phyloP scores from a whole-genome alignment of 352 stramenopile species.

The Phytophthora brassicae region DNA sequence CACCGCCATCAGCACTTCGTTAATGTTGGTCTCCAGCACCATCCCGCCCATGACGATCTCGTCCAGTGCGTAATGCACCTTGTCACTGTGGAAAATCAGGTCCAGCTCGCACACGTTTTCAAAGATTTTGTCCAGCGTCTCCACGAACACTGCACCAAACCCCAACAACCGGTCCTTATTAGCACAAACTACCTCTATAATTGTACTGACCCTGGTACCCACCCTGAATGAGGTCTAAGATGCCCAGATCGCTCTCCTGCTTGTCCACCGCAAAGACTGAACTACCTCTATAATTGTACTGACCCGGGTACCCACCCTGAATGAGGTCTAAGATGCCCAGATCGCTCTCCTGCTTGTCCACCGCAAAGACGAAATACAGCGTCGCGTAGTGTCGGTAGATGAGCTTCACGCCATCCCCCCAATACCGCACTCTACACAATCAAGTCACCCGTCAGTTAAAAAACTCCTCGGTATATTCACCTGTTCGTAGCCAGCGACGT shows the following conservation, averaged over 20 bases:
- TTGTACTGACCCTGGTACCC: background rate
- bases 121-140: constrained; percentile 98
- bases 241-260: constrained; percentile 98
- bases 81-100: constrained; percentile 99
- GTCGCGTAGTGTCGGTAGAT: constrained; percentile 99
- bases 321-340: constrained; percentile 99
- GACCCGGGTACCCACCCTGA: constrained; percentile 78
- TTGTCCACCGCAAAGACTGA: constrained; percentile 98
- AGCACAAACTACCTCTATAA: background rate
- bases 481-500: no score
- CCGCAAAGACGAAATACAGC: constrained; percentile 99
- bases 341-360: constrained; percentile 98
- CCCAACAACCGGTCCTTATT: background rate
- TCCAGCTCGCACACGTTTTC: constrained; percentile 99
- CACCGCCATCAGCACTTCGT: constrained; percentile 95
- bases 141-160: constrained; percentile 85
- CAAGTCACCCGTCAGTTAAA: constrained; percentile 1
- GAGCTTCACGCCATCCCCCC: constrained; percentile 97
- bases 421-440: constrained; percentile 83
- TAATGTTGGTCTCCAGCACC: constrained; percentile 99
- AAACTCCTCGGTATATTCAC: background rate
- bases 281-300: background rate
- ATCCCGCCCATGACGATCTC: constrained; percentile 99
- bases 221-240: constrained; percentile 99
- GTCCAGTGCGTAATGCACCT: constrained; percentile 96